A percentile compares a stretch with the other conserved stretches of the same genome.
These are phyloP conservation scores for Pseudohalonectria lignicola DNA, from an alignment of 2,329 filamentous ascomycete genomes.

Conservation along the genomic window DNA sequence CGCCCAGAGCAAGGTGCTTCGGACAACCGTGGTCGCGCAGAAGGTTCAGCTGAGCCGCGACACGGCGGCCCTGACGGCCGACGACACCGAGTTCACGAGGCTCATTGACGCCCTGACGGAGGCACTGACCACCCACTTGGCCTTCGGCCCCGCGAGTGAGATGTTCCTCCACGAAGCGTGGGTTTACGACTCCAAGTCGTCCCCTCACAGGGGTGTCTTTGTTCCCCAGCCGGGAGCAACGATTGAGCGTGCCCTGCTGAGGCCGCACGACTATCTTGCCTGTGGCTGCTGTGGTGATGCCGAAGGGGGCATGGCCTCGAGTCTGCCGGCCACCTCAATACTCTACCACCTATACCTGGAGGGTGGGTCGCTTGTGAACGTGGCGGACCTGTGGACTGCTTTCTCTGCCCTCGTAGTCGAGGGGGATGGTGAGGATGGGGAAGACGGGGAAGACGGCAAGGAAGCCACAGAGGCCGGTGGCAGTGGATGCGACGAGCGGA, in stretches of 20 bases:
- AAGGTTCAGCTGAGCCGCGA: constrained; percentile 72
- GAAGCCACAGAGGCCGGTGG: constrained; percentile 12
- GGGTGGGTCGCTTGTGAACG: constrained; percentile 65
- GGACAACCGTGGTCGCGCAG: constrained; percentile 71
- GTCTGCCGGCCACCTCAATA: constrained; percentile 59
- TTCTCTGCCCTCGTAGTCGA: constrained; percentile 54
- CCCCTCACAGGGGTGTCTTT: constrained; percentile 63
- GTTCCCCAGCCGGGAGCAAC: constrained; percentile 60
- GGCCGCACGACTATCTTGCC: constrained; percentile 67
- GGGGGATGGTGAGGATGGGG: constrained; percentile 26
- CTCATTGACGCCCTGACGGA: constrained; percentile 48
- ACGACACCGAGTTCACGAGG: constrained; percentile 60
- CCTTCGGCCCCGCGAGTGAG: constrained; percentile 24
- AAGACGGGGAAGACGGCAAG: constrained; percentile 25
- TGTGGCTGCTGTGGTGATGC: constrained; percentile 58
- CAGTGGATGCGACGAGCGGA: constrained; percentile 25
- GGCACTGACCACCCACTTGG: constrained; percentile 27
- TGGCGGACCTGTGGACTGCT: constrained; percentile 68
- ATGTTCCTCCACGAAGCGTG: constrained; percentile 61
- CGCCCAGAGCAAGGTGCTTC: constrained; percentile 55
- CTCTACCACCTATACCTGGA: constrained; percentile 73
- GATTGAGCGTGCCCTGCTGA: constrained; percentile 59
- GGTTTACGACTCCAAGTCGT: constrained; percentile 62
- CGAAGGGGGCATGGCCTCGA: constrained; percentile 40
- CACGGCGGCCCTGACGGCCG: constrained; percentile 56